Conservation (phyloP, 2,329 filamentous ascomycete species). For the Fusarium transvaalense region DNA sequence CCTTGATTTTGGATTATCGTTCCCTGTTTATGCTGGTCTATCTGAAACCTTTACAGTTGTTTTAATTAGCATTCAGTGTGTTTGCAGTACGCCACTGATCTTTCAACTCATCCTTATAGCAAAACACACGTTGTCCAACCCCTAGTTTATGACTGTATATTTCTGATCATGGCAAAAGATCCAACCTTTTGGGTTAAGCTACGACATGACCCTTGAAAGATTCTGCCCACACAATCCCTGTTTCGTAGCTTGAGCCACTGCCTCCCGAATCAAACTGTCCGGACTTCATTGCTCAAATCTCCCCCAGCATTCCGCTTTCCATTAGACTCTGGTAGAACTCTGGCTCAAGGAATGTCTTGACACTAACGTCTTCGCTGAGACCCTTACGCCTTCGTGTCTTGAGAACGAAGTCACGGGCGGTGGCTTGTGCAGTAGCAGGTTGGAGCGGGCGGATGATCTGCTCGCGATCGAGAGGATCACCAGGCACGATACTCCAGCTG, state of each 20-base stretch:
- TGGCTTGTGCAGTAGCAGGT: constrained; percentile 87
- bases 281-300: constrained; percentile 47
- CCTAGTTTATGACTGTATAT: constrained; percentile 26
- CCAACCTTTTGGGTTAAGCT: constrained; percentile 26
- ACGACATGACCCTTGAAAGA: constrained; percentile 22
- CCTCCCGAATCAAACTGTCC: constrained; percentile 11
- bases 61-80: constrained; percentile 10
- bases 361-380: constrained; percentile 92
- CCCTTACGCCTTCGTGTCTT: constrained; percentile 96
- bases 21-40: constrained; percentile 30
- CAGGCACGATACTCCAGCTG: constrained; percentile 94
- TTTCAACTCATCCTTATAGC: constrained; percentile 33
- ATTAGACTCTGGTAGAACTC: constrained; percentile 90
- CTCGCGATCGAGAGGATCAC: constrained; percentile 91
- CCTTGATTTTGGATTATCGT: constrained; percentile 31
- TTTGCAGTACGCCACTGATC: constrained; percentile 19
- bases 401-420: constrained; percentile 93
- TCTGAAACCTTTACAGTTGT: constrained; percentile 25
- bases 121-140: constrained; percentile 36
- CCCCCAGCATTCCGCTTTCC: constrained; percentile 87
- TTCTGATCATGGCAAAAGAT: constrained; percentile 32
- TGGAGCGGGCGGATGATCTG: constrained; percentile 86
- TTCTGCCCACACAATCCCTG: constrained; percentile 27
- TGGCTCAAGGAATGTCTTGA: constrained; percentile 95
- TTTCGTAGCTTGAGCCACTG: constrained; percentile 9